Base-by-base conservation (phyloP, 495 filamentous ascomycete genomes). In the Xylaria flabelliformis region DNA sequence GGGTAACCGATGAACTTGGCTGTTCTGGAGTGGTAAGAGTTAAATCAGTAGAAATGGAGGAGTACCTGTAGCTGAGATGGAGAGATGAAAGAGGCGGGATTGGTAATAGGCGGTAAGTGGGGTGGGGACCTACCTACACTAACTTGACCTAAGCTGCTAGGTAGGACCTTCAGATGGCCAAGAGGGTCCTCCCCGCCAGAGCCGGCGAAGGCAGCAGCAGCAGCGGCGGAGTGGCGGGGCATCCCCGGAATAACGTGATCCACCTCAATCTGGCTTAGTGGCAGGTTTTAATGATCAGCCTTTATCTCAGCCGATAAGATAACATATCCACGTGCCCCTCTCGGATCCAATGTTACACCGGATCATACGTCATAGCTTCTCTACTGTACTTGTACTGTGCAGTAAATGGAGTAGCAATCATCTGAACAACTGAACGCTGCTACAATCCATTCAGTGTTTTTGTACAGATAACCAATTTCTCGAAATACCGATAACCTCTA, bases 71-170 rank as follows among this genome's bases (percentile, higher is more conserved):
- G 64, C 29, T 19, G 64, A 67, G 64, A 36, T 50, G 19, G 9
- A 21, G 62, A 17, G 39, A 64, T 8, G 15, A 9, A 58, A 24
- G 32, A 32, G 13, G 58, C 39, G 42, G 48, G 64, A 67, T 67
- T 67, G 46, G 64, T 67, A 67, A 67, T 67, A 48, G 32, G 64
- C 64, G 64, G 64, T 67, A 68, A 65, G 73, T 58, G 73, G 72
- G 72, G 73, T 58, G 69, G 72, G 72, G 63, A n/a, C 50, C 39
- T 12, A n/a, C 50, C 39, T 12, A 8, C 10, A 39, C 36, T 39
- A 39, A 39, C 50, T 21, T 4, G 0, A 5, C n/a, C n/a, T 17
- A 46, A 46, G n/a, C n/a, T n/a, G n/a, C n/a, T n/a, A n/a, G n/a
- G n/a, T n/a, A n/a, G n/a, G 13, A 50, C 46, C 46, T 48, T 50